These are phyloP conservation scores for Pythium periplocum DNA, from an alignment of 352 stramenopile species.

Conservation along the genomic window DNA sequence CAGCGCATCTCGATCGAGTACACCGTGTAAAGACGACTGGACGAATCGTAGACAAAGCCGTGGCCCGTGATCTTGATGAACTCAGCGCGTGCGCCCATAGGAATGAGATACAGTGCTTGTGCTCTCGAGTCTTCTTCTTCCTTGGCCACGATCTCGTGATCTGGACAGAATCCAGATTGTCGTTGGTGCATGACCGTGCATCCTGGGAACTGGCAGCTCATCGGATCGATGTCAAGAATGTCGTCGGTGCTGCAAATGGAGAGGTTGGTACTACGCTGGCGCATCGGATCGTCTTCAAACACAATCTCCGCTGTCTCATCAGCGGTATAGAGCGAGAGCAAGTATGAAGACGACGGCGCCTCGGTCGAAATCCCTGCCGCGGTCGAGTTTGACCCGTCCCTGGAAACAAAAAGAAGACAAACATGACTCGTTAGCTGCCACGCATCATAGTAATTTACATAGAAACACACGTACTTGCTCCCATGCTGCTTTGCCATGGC, in stretches of 20 bases:
- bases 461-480: slow-evolving; percentile 30
- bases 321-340: slow-evolving; percentile 70
- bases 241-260: slow-evolving; percentile 34
- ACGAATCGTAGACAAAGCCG: slow-evolving; percentile 69
- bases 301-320: slow-evolving; percentile 81
- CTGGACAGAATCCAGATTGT: slow-evolving; percentile 58
- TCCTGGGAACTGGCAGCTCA: slow-evolving; percentile 41
- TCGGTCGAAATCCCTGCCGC: slow-evolving; percentile 1
- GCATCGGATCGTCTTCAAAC: slow-evolving; percentile 45
- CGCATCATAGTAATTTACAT: slow-evolving; percentile 3
- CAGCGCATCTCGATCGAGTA: slow-evolving; percentile 79
- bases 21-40: slow-evolving; percentile 74
- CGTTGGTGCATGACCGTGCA: slow-evolving; percentile 64
- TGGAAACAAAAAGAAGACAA: too few relatives aligned
- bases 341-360: slow-evolving; percentile 53
- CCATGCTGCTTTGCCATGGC: slow-evolving; percentile 52
- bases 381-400: too few relatives aligned
- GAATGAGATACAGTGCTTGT: slow-evolving; percentile 78
- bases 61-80: slow-evolving; percentile 76
- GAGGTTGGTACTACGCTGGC: slow-evolving; percentile 51
- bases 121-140: slow-evolving; percentile 78
- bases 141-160: slow-evolving; percentile 77
- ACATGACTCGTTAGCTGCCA: slow-evolving; percentile 6
- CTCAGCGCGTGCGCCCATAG: slow-evolving; percentile 50
- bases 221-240: slow-evolving; percentile 21